Percentiles rank a stretch among this genome's conserved stretches.
Conservation (phyloP, 441 rosid species). For the Biscutella auriculata region DNA sequence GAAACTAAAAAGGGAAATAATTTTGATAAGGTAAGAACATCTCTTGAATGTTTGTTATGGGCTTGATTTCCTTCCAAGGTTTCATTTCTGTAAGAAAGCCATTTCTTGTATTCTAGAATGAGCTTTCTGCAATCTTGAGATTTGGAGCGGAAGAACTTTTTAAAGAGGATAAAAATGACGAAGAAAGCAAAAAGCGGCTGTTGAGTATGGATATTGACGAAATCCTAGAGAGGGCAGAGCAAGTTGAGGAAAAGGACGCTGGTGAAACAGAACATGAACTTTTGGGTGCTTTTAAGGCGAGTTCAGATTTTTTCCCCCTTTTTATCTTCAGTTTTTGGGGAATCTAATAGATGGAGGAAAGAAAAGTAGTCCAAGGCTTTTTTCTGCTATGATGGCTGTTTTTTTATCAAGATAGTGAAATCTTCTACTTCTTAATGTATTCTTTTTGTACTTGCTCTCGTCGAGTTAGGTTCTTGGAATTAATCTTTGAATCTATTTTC, state of each 20-base stretch:
- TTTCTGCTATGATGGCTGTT: neutral
- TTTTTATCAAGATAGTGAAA: too few relatives aligned
- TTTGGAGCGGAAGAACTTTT: constrained; percentile 99
- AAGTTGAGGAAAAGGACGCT: constrained; percentile 77
- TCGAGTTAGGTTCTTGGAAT: neutral
- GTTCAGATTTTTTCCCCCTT: constrained; percentile 9
- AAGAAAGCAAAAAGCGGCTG: constrained; percentile 87
- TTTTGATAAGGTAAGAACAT: constrained; percentile 79
- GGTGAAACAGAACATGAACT: constrained; percentile 65
- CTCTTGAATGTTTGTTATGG: neutral
- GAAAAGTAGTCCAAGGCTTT: neutral
- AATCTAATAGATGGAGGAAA: neutral
- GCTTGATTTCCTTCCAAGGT: constrained; percentile 6
- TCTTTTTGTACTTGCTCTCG: neutral
- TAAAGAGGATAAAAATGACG: constrained; percentile 92
- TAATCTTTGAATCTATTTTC: neutral
- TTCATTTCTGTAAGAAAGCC: neutral
- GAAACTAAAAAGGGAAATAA: constrained; percentile 82
- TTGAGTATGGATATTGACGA: constrained; percentile 95
- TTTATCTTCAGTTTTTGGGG: neutral
- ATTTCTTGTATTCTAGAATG: constrained; percentile 47
- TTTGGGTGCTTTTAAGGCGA: constrained; percentile 95
- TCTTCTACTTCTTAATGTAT: too few relatives aligned
- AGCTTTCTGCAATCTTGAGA: constrained; percentile 94
- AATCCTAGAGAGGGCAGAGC: constrained; percentile 96